A percentile compares a stretch with the other conserved stretches of the same genome.
phyloP scores from a whole-genome alignment of 2,329 filamentous ascomycete species.

The Alternaria infectoria region DNA sequence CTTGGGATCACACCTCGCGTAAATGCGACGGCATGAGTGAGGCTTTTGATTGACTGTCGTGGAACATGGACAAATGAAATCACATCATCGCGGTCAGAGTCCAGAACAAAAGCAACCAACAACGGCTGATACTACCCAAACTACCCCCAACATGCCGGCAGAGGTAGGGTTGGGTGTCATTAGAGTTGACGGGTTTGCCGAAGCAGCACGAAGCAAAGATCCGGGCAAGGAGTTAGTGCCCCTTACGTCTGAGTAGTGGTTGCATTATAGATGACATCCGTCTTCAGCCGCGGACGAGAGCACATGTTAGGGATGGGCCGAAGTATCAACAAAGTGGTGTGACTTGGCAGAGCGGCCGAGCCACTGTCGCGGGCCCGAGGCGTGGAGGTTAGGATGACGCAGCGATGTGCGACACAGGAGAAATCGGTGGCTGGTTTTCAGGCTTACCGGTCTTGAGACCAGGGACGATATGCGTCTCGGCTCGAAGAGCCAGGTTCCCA shows the following conservation, averaged over 20 bases:
- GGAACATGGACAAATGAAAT: conserved; percentile 4
- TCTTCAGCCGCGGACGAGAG: conserved; percentile 18
- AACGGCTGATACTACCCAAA: neutral
- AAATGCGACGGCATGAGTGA: conserved; percentile 27
- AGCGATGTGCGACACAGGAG: neutral
- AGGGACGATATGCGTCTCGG: conserved; percentile 10
- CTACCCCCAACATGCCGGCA: neutral
- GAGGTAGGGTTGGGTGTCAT: neutral
- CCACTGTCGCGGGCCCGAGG: conserved; percentile 15
- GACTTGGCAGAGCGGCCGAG: conserved; percentile 20
- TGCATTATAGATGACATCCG: conserved; percentile 2
- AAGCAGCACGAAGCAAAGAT: neutral
- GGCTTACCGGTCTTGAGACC: conserved; percentile 31
- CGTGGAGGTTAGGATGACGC: conserved; percentile 6
- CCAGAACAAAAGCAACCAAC: neutral
- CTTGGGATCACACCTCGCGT: conserved; percentile 27
- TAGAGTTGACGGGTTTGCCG: neutral
- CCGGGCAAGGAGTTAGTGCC: neutral
- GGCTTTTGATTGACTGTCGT: conserved; percentile 13
- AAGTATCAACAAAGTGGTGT: conserved; percentile 16
- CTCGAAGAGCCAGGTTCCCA: neutral
- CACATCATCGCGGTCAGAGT: neutral
- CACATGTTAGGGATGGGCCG: conserved; percentile 19
- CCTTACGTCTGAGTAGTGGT: conserved; percentile 6
- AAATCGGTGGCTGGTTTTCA: conserved; percentile 12